Evolutionary conservation across 768 basidiomycete genomes (phyloP).

Genomic region (Mycena indigotica): DNA sequence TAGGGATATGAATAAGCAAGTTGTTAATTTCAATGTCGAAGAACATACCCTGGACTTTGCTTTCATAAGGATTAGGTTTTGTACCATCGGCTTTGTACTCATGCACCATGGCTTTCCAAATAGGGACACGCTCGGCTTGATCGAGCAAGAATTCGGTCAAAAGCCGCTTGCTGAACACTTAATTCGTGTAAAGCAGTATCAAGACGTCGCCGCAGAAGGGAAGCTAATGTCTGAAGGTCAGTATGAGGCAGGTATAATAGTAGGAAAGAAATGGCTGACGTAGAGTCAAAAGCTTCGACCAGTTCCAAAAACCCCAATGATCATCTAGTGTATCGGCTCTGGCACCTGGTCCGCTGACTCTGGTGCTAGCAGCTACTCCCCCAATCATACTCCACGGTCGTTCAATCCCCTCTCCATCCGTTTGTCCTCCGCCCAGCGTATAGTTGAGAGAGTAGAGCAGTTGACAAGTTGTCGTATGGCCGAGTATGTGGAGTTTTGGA

Average conservation of each 20-base stretch:
- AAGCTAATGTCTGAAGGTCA: neutral
- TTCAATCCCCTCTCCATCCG: slow-evolving; percentile 40
- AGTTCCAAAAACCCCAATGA: slow-evolving; percentile 31
- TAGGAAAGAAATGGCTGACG: slow-evolving; percentile 15
- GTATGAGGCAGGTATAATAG: neutral
- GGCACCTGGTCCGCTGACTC: slow-evolving; percentile 33
- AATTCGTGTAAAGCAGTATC: neutral
- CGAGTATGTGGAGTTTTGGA: slow-evolving; percentile 33
- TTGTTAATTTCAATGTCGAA: too few relatives aligned
- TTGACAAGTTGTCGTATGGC: slow-evolving; percentile 25
- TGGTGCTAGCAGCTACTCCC: too few relatives aligned
- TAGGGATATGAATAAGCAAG: neutral
- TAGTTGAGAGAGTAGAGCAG: slow-evolving; percentile 27
- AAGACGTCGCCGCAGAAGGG: neutral
- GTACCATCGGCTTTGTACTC: neutral
- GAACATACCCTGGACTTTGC: neutral
- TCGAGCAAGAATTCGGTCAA: neutral
- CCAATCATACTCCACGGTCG: slow-evolving; percentile 31
- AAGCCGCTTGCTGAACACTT: neutral
- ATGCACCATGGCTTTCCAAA: slow-evolving; percentile 1
- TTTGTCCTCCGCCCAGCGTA: slow-evolving; percentile 27
- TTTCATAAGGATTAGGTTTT: neutral
- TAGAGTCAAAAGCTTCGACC: slow-evolving; percentile 26
- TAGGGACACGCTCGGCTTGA: neutral
- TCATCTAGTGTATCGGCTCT: slow-evolving; percentile 30